Conservation (phyloP, 1,284 basidiomycete genomes). For the Cutaneotrichosporon daszewskae region DNA sequence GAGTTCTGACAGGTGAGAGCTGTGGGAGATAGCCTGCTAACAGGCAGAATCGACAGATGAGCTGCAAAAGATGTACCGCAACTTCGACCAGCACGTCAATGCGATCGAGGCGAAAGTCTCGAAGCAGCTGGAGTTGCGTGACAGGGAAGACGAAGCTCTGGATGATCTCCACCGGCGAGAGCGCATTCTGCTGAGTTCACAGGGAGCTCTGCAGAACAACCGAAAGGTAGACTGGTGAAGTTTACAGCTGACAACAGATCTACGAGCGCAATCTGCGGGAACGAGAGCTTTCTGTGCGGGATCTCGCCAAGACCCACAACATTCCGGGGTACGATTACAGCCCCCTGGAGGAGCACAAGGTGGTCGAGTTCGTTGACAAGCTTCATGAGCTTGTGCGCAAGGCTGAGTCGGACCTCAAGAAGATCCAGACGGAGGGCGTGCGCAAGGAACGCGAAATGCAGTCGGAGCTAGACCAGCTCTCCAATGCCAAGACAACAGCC, state of each 20-base stretch:
- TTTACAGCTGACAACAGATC: conserved; percentile 51
- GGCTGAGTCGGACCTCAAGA: conserved; percentile 36
- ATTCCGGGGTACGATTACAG: conserved; percentile 65
- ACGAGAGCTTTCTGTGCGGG: conserved; percentile 67
- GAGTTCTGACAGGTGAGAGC: conserved; percentile 65
- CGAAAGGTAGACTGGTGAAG: conserved; percentile 28
- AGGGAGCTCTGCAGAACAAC: conserved; percentile 37
- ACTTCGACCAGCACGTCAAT: conserved; percentile 58
- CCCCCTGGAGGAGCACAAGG: conserved; percentile 36
- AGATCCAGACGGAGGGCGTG: conserved; percentile 25
- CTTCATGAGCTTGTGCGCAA: conserved; percentile 34
- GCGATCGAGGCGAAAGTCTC: conserved; percentile 31
- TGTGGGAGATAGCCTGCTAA: conserved; percentile 1
- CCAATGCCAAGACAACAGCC: conserved; percentile 28
- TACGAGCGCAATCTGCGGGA: conserved; percentile 68
- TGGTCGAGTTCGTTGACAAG: conserved; percentile 36
- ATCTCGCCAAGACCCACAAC: conserved; percentile 62
- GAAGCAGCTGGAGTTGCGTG: conserved; percentile 30
- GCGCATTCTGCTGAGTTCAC: conserved; percentile 29
- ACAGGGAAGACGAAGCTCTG: conserved; percentile 35
- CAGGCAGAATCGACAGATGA: conserved; percentile 73
- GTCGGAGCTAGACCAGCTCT: conserved; percentile 33
- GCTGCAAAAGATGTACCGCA: conserved; percentile 60
- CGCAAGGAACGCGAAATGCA: conserved; percentile 41
- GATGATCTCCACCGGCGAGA: conserved; percentile 33